Evolutionary conservation across 164 flowering plant genomes (phyloP), one percentile per base, ranked within the genome.

Genomic region (Umbilicus rupestris): DNA sequence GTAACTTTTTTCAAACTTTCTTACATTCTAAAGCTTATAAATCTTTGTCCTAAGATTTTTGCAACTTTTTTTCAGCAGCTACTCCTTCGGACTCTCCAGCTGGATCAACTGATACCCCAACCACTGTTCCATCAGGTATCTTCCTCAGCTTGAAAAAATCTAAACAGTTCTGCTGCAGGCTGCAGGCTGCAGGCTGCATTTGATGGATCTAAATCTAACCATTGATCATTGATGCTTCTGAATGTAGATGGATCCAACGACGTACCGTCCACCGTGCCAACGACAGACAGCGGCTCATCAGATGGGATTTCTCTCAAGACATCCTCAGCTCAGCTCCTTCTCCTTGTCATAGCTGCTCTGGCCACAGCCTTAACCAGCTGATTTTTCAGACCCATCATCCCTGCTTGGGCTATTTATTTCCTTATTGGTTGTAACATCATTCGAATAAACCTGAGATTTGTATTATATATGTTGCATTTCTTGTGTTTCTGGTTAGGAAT

Each of bases 191-290:
- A n/a, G n/a, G n/a, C n/a, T n/a, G n/a, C n/a, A n/a, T n/a, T n/a
- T n/a, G n/a, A n/a, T n/a, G n/a, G n/a, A n/a, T n/a, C n/a, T n/a
- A n/a, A n/a, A n/a, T n/a, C n/a, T n/a, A n/a, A n/a, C n/a, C n/a
- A n/a, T n/a, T 26, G 33, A 26, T 28, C 60, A 55, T 3, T 55
- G 33, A 28, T 55, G 60, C 28, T 14, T 55, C 29, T 55, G 33
- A 55, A 26, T 55, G 60, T 55, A 55, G 60, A 28, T 55, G 60
- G 60, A 55, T 55, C 33, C 4, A 55, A 55, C 8, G 60, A 55
- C 15, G 33, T 28, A 14, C 60, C 58, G 8, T 52, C 58, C 8
- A 52, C 58, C 15, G 58, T 52, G 58, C 58, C 60, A 55, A 28
- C 60, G 6, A 26, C 60, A 1, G 60, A 55, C 29, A 55, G 5